Conservation (phyloP, 345 rosid species). For the Eucalyptus pumila region DNA sequence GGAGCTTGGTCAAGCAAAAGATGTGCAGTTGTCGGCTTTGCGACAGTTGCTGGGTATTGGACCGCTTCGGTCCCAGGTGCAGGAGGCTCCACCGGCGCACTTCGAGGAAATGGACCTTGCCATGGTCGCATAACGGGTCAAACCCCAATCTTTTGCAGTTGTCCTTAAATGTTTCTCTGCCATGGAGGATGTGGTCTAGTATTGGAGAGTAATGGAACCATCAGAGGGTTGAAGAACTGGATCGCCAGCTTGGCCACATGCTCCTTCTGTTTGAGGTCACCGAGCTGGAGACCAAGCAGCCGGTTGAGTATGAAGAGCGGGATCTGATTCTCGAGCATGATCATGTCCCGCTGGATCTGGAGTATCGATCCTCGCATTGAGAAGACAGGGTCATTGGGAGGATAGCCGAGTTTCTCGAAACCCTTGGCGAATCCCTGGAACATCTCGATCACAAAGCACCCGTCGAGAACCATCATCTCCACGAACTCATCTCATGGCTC, state of each 20-base stretch:
- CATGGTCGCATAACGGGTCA: constrained; percentile 46
- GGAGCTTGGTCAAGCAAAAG: constrained; percentile 52
- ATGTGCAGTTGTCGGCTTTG: constrained; percentile 38
- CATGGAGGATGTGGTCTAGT: no score
- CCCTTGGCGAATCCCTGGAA: constrained; percentile 6
- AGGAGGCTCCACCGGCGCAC: constrained; percentile 46
- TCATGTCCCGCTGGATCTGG: constrained; percentile 68
- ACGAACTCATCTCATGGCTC: constrained; percentile 49
- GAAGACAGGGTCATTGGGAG: constrained; percentile 58
- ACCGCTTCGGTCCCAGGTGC: constrained; percentile 34
- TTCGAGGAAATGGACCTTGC: constrained; percentile 62
- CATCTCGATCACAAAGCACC: constrained; percentile 68
- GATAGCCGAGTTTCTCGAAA: constrained; percentile 43
- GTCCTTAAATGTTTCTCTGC: no score
- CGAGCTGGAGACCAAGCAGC: constrained; percentile 45
- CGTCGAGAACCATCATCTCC: constrained; percentile 80
- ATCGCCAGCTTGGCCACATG: constrained; percentile 36
- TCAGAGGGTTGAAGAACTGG: constrained; percentile 49
- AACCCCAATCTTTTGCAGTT: constrained; percentile 20
- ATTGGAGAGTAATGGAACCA: no score
- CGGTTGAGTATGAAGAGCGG: constrained; percentile 56
- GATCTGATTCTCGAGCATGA: constrained; percentile 73
- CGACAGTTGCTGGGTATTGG: constrained; percentile 32
- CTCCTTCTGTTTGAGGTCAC: constrained; percentile 35
- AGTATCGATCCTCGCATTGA: constrained; percentile 74